Base-by-base conservation (phyloP, 495 filamentous ascomycete species). In the Aspergillus coremiiformis region DNA sequence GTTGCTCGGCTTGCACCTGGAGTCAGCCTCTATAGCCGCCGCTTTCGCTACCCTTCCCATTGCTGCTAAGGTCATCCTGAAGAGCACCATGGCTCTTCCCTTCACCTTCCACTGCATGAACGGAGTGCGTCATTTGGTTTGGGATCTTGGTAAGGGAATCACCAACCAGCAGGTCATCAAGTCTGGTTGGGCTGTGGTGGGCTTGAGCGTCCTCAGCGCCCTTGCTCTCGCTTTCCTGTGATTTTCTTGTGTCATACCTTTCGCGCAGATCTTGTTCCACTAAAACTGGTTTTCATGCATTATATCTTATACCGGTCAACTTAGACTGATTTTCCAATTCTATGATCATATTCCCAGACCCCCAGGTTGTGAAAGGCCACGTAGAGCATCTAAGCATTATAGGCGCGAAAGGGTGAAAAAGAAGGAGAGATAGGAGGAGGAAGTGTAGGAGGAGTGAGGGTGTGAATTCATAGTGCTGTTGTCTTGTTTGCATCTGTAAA, bases 41-140 rank as follows among this genome's bases (percentile, higher is more conserved):
- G 78, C 86, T 35, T 84, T 94, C 63, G 92, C 76, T 26, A 71
- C 82, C 42, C 81, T 90, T 55, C 87, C 90, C 6, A 32, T 85
- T 20, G 72, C 76, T 41, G 76, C 76, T 53, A 89, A 93, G 79
- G 62, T 86, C 44, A 61, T 63, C n/a, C 57, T 88, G 53, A 99
- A 99, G 82, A 69, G 79, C 50, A 55, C 73, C 11, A 49, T 88
- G 29, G 87, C 89, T 35, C 78, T 86, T 68, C 92, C 91, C 17
- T 96, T 99, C 69, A 82, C 83, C 29, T 97, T 83, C 74, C 94
- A 99, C 72, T 68, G 67, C 53, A 65, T 90, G 58, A 96, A 95
- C 72, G 93, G 94, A 21, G 49, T 94, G n/a, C 82, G 90, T 62
- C 93, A 97, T 78, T 76, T 99, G 71, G 56, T 78, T 26, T 96